These are phyloP conservation scores for Metschnikowia arizonensis DNA, from an alignment of 805 yeast genomes.

Conservation along the genomic window DNA sequence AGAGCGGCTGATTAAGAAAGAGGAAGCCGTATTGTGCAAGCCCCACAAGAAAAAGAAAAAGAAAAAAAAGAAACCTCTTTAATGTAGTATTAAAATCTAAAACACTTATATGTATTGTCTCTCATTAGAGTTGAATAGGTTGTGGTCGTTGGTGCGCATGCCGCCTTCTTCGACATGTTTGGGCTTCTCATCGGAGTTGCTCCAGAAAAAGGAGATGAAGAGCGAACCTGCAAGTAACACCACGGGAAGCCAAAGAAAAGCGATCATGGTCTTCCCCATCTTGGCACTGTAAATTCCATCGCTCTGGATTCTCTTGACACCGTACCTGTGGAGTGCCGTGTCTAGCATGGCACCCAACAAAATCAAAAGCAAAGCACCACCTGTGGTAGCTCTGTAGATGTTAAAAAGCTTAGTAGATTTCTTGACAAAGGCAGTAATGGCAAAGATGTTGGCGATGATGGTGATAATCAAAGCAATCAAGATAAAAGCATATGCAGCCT, in stretches of 20 bases:
- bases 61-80: too few species aligned
- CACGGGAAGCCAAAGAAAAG: conserved; percentile 12
- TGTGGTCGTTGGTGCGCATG: background rate
- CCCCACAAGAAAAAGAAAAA: too few species aligned
- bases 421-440: conserved; percentile 6
- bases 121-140: conserved; percentile 7
- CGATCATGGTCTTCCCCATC: conserved; percentile 12
- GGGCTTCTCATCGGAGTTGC: background rate
- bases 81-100: background rate
- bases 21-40: too few species aligned
- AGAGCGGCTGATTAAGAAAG: too few species aligned
- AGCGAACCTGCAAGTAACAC: conserved; percentile 8
- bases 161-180: background rate
- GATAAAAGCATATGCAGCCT: conserved; percentile 10
- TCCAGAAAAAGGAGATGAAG: conserved; percentile 6
- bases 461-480: conserved; percentile 9
- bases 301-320: conserved; percentile 5
- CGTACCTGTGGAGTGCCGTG: conserved; percentile 11
- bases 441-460: conserved; percentile 3
- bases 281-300: conserved; percentile 11
- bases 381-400: conserved; percentile 6
- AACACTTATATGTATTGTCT: conserved; percentile 5
- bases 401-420: conserved; percentile 5
- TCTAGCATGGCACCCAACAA: conserved; percentile 10
- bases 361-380: conserved; percentile 8